Percentiles rank a stretch among this genome's conserved stretches.
phyloP scores from a whole-genome alignment of 352 stramenopile species.

The Phytophthora ramorum region DNA sequence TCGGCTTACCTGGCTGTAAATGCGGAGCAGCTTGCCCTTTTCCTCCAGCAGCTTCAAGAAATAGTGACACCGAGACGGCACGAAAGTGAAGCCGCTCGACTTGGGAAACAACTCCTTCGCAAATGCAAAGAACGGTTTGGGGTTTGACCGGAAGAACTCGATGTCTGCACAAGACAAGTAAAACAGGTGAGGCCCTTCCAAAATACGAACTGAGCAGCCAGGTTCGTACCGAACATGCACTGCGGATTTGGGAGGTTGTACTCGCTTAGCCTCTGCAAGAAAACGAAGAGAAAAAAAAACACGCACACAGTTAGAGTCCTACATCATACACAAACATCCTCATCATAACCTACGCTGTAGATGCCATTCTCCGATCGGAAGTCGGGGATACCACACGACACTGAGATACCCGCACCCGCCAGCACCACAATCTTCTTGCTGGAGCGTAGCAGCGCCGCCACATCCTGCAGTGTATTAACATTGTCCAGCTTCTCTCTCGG shows the following conservation, averaged over 20 bases:
- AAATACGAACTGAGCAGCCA: not conserved
- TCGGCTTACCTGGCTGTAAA: conserved; percentile 87
- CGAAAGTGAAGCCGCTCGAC: conserved; percentile 82
- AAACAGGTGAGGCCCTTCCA: conserved; percentile 30
- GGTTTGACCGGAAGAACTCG: conserved; percentile 97
- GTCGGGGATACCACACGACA: conserved; percentile 98
- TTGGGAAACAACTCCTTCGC: conserved; percentile 90
- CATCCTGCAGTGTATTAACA: conserved; percentile 78
- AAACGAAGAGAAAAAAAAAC: not conserved
- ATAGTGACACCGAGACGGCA: conserved; percentile 93
- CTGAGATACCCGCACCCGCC: conserved; percentile 95
- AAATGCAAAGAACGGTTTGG: conserved; percentile 97
- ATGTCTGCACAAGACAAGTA: conserved; percentile 81
- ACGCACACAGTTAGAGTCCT: conserved; percentile 3
- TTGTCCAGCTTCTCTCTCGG: conserved; percentile 57
- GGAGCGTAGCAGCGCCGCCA: conserved; percentile 70
- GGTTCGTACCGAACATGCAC: conserved; percentile 83
- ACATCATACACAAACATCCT: not conserved
- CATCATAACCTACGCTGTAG: conserved; percentile 79
- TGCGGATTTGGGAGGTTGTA: conserved; percentile 88
- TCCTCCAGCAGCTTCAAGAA: conserved; percentile 95
- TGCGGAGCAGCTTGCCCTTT: conserved; percentile 92
- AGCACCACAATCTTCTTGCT: conserved; percentile 93
- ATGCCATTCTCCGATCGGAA: conserved; percentile 96
- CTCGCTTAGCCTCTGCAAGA: conserved; percentile 65